Evolutionary conservation across 192 early-diverging fungal species (phyloP), one percentile per base, ranked within the genome.

Genomic region (Mortierella claussenii): DNA sequence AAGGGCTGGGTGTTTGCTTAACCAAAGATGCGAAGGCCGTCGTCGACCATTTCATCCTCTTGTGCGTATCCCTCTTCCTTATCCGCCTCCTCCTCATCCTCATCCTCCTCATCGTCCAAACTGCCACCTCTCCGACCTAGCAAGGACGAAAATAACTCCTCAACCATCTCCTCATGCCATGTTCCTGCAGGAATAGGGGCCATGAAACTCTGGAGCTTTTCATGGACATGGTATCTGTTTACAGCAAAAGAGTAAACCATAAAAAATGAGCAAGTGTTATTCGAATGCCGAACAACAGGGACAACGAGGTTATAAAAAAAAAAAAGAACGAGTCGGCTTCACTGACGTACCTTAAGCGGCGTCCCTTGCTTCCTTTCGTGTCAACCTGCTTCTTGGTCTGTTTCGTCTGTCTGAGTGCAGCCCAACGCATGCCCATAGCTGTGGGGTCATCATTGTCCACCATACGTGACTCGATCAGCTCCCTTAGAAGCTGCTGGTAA

Each of bases 121-220:
- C 44, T 69, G 32, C 47, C 60, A 6, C 66, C 60, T 60, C 80
- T 83, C 60, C 88, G 82, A 9, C 96, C 96, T 7, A 98, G 85
- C 58, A 98, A 79, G 15, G 90, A 90, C 0, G 88, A 82, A 68
- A 96, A 97, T 21, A 98, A 84, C 80, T 98, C 96, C 37, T 95
- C 92, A 2, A 89, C 82, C 95, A 96, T 97, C 63, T 90, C 88
- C 34, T 96, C 96, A 69, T 97, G 95, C 97, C 97, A 98, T 6
- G 86, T 84, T 17, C 92, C 93, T n/a, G 83, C 65, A 26, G 95
- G 93, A 51, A 94, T 86, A 17, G 97, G 94, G 4, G 93, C 91
- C 96, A 98, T 98, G 80, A 96, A 98, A 80, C 95, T 97, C 73
- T 93, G 92, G 17, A 98, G 79, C 65, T 97, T 98, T 61, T 98